phyloP scores from a whole-genome alignment of 768 basidiomycete genomes.

The Lactifluus subvellereus region DNA sequence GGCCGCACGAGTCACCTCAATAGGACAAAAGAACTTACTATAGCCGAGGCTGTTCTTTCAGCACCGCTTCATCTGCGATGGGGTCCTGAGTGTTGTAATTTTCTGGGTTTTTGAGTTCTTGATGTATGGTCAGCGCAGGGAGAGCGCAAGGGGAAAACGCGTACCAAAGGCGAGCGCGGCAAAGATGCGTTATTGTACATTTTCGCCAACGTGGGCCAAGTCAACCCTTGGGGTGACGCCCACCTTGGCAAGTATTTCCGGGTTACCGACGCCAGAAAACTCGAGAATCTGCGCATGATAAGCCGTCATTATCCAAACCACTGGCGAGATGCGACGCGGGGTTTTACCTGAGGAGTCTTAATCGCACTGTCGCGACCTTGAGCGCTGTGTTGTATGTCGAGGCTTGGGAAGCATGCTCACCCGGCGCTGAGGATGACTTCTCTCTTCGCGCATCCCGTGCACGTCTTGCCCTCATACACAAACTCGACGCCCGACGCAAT shows the following conservation, averaged over 20 bases:
- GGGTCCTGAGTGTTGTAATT: slow-evolving; percentile 30
- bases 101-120: slow-evolving; percentile 32
- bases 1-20: neutral
- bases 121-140: neutral
- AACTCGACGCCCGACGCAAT: slow-evolving; percentile 37
- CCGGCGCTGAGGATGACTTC: slow-evolving; percentile 43
- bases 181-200: slow-evolving; percentile 46
- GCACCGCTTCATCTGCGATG: slow-evolving; percentile 28
- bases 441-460: slow-evolving; percentile 33
- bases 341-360: slow-evolving; percentile 31
- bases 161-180: slow-evolving; percentile 28
- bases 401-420: slow-evolving; percentile 24
- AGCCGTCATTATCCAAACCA: neutral
- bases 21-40: slow-evolving; percentile 28
- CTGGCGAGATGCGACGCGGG: neutral
- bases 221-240: slow-evolving; percentile 38
- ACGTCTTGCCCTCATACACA: slow-evolving; percentile 26
- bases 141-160: neutral
- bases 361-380: slow-evolving; percentile 30
- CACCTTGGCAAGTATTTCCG: slow-evolving; percentile 35
- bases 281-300: slow-evolving; percentile 43
- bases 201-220: slow-evolving; percentile 46
- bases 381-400: neutral
- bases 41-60: slow-evolving; percentile 31
- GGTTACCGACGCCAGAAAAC: slow-evolving; percentile 51